Conservation (phyloP, 345 rosid species). For the Brassica nigra region DNA sequence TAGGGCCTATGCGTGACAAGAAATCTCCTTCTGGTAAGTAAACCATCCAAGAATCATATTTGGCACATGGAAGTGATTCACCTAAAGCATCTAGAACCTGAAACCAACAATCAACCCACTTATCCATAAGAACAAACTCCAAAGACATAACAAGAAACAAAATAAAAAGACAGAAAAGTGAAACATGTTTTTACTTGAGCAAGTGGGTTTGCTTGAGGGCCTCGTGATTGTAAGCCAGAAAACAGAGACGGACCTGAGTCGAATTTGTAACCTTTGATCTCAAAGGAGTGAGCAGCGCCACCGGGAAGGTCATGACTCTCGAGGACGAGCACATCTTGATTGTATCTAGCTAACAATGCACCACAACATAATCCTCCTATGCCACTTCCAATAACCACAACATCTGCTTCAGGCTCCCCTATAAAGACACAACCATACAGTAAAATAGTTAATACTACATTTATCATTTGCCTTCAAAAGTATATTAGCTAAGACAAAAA, state of each 20-base stretch:
- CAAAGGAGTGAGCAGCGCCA: constrained; percentile 88
- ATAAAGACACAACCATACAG: constrained; percentile 18
- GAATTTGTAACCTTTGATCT: constrained; percentile 75
- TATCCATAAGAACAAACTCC: constrained; percentile 14
- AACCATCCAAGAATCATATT: constrained; percentile 97
- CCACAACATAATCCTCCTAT: constrained; percentile 88
- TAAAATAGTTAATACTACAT: not conserved
- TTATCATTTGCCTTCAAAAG: not conserved
- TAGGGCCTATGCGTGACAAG: constrained; percentile 87
- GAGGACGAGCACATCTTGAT: constrained; percentile 73
- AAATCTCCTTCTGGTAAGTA: constrained; percentile 92
- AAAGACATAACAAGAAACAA: not conserved
- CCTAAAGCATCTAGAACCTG: constrained; percentile 92
- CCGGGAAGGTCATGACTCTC: constrained; percentile 93
- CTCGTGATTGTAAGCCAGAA: constrained; percentile 89
- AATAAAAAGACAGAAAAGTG: not conserved
- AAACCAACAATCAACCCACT: constrained; percentile 17
- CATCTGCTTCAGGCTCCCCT: constrained; percentile 87
- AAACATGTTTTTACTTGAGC: constrained; percentile 62
- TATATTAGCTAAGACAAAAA: not conserved
- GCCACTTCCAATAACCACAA: constrained; percentile 88
- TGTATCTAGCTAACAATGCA: constrained; percentile 82
- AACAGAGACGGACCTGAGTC: constrained; percentile 95
- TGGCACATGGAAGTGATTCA: constrained; percentile 78
- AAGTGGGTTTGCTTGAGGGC: constrained; percentile 92